phyloP scores from a whole-genome alignment of 768 basidiomycete genomes.

The Clathrus columnatus region DNA sequence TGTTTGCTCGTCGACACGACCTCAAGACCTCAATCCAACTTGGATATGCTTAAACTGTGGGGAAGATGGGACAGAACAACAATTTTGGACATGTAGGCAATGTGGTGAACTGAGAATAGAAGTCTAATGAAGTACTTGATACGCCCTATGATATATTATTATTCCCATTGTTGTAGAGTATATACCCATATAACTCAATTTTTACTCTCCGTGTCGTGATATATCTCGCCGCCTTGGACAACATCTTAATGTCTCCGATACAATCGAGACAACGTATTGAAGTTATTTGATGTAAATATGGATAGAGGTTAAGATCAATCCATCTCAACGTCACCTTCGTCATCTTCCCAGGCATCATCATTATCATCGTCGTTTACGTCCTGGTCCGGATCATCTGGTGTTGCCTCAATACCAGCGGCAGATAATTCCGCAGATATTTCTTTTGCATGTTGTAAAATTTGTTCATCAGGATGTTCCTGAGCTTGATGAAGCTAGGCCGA shows the following conservation, averaged over 20 bases:
- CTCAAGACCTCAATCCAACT: conserved; percentile 29
- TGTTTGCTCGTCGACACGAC: conserved; percentile 42
- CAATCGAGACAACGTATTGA: no score
- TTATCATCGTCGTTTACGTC: conserved; percentile 37
- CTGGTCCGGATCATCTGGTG: conserved; percentile 45
- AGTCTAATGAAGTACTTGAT: background rate
- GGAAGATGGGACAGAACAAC: conserved; percentile 48
- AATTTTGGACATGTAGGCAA: conserved; percentile 65
- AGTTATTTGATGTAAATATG: background rate
- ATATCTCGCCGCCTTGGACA: no score
- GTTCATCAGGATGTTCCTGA: conserved; percentile 67
- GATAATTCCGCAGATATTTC: conserved; percentile 69
- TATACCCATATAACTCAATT: background rate
- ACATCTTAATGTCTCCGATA: no score
- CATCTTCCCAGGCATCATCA: conserved; percentile 47
- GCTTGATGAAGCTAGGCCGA: conserved; percentile 51
- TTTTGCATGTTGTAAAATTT: conserved; percentile 62
- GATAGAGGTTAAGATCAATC: background rate
- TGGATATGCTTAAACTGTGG: conserved; percentile 67
- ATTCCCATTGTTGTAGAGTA: background rate
- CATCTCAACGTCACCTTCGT: conserved; percentile 37
- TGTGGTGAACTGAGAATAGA: conserved; percentile 58
- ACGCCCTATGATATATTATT: background rate
- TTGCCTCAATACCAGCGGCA: conserved; percentile 53
- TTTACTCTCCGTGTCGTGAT: background rate